Evolutionary conservation across 2,329 filamentous ascomycete species (phyloP).

Genomic region (Exophiala alcalophila): DNA sequence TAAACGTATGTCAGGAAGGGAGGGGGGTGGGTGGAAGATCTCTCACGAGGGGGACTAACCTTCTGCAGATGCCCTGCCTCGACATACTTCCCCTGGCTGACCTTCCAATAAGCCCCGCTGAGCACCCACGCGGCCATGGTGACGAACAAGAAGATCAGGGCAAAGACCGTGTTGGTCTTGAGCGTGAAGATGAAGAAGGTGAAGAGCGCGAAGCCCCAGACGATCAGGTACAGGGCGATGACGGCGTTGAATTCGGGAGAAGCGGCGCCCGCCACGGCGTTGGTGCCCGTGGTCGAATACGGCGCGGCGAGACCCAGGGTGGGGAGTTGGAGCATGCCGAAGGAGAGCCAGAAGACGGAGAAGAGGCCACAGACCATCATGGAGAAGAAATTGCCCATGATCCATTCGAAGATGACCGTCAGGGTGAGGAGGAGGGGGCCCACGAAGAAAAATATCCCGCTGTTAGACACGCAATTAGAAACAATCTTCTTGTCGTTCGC

Average conservation of each 20-base stretch:
- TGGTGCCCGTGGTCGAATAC: constrained; percentile 23
- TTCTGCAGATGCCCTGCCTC: constrained; percentile 23
- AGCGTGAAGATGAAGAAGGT: constrained; percentile 30
- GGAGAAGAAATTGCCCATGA: constrained; percentile 30
- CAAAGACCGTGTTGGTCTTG: constrained; percentile 28
- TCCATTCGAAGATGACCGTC: constrained; percentile 28
- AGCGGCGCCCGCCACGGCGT: constrained; percentile 19
- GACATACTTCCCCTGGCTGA: constrained; percentile 25
- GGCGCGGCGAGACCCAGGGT: constrained; percentile 26
- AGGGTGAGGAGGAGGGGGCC: constrained; percentile 28
- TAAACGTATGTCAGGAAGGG: neutral
- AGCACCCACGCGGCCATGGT: constrained; percentile 26
- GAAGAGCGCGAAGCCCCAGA: constrained; percentile 29
- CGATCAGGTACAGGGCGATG: constrained; percentile 28
- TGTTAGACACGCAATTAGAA: too few relatives aligned
- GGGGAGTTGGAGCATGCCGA: constrained; percentile 28
- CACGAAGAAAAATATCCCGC: constrained; percentile 30
- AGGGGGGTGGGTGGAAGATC: neutral
- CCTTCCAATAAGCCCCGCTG: constrained; percentile 29
- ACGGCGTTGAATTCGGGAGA: constrained; percentile 27
- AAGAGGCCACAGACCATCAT: constrained; percentile 30
- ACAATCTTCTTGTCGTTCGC: too few relatives aligned
- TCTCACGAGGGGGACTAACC: constrained; percentile 14
- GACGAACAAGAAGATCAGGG: constrained; percentile 27
- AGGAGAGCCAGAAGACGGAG: constrained; percentile 29